Evolutionary conservation across 345 rosid species (phyloP).

Genomic region (Combretum micranthum): DNA sequence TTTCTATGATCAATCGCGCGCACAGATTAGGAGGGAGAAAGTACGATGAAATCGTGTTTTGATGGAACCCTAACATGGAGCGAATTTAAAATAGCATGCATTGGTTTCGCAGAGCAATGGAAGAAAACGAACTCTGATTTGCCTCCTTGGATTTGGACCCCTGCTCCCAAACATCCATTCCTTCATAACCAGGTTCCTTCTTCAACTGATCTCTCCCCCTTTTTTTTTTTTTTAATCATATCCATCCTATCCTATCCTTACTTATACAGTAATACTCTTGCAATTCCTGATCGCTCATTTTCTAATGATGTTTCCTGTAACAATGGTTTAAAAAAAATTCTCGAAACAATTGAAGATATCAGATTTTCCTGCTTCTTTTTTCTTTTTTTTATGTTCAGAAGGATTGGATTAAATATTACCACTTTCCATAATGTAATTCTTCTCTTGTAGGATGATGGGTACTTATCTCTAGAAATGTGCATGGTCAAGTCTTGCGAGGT

Average conservation of each 20-base stretch:
- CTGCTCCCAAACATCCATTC: constrained; percentile 27
- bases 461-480: constrained; percentile 52
- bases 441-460: constrained; percentile 39
- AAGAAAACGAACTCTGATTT: constrained; percentile 19
- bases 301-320: no score
- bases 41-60: constrained; percentile 11
- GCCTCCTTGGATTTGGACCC: constrained; percentile 64
- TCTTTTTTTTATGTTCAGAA: no score
- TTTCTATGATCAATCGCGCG: no score
- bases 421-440: background rate
- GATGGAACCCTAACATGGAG: constrained; percentile 52
- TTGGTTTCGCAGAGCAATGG: constrained; percentile 50
- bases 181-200: constrained; percentile 8
- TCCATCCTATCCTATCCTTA: no score
- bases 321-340: no score
- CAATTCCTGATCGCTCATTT: no score
- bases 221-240: no score
- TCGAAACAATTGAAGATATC: no score
- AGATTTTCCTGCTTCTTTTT: no score
- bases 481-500: constrained; percentile 38
- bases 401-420: no score
- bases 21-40: no score
- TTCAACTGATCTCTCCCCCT: background rate
- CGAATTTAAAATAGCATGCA: constrained; percentile 42
- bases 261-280: background rate